phyloP scores from a whole-genome alignment of 1,284 basidiomycete genomes.

The Melampsora larici-populina region DNA sequence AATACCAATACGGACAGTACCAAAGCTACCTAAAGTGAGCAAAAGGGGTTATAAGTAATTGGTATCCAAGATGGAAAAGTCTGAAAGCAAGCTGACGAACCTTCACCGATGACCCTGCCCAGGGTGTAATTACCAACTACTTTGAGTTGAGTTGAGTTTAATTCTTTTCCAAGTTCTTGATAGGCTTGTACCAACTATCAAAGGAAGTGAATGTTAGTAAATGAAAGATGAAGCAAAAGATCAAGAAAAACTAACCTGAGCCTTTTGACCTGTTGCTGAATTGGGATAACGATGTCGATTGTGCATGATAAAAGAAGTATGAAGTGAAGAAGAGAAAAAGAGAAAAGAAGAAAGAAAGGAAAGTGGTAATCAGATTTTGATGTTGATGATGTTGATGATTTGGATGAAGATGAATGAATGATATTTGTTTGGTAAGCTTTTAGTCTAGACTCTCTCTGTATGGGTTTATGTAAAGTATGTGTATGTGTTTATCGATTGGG shows the following conservation, averaged over 20 bases:
- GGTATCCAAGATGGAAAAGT: slow-evolving; percentile 34
- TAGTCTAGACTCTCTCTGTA: too few species aligned
- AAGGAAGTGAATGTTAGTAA: neutral
- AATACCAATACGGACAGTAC: slow-evolving; percentile 50
- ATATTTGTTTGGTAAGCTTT: too few species aligned
- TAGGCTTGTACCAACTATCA: slow-evolving; percentile 82
- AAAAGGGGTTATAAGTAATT: neutral
- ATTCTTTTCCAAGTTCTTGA: slow-evolving; percentile 91
- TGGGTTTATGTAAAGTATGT: too few species aligned
- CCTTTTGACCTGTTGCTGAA: slow-evolving; percentile 31
- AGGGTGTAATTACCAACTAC: slow-evolving; percentile 94
- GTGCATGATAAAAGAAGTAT: slow-evolving; percentile 11
- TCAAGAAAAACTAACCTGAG: slow-evolving; percentile 21
- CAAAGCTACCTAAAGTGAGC: slow-evolving; percentile 48
- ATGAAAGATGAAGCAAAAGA: neutral
- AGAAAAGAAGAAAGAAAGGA: neutral
- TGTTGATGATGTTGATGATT: too few species aligned
- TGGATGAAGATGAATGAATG: too few species aligned
- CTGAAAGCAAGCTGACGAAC: slow-evolving; percentile 57
- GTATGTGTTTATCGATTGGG: too few species aligned
- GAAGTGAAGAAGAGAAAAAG: neutral
- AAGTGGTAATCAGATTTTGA: neutral
- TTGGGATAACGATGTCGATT: slow-evolving; percentile 21
- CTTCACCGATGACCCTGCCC: slow-evolving; percentile 92
- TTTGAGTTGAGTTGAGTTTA: slow-evolving; percentile 79